Base-by-base conservation (phyloP, 164 flowering plant genomes). In the Sedum album region DNA sequence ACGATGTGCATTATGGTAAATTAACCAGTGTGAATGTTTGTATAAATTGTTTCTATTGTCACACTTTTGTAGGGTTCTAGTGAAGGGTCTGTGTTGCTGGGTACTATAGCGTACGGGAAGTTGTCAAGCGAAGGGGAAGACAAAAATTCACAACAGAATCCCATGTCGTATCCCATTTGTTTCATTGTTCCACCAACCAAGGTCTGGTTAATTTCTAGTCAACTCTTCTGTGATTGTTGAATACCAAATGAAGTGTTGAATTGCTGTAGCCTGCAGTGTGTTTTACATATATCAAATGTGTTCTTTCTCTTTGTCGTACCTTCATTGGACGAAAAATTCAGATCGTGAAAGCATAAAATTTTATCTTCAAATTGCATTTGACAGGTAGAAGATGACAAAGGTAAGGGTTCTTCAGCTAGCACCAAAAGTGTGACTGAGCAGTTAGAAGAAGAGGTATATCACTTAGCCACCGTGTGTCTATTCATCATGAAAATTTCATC, bases 371-470 rank as follows among this genome's bases (percentile, higher is more conserved):
- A 55, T 57, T 26, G 25, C 63, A 31, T 70, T 69, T 73, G 66
- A 66, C 82, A 94, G 98, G 20, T 69, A 69, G 93, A 90, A 38
- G 95, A 88, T 65, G 93, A 88, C 48, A 94, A 88, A 74, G 85
- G 77, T 44, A 89, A 83, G 69, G 74, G 71, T 70, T 77, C 84
- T 60, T 49, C 80, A 65, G 48, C 81, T 41, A 39, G 75, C 71
- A 70, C 69, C n/a, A 86, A 84, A 79, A 78, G 85, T 77, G 81
- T 90, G 31, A 68, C 84, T 26, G 92, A 94, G 70, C 89, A 82
- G 31, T 68, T 91, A 68, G 83, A 83, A 73, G 97, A 91, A 79
- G 92, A 88, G 99, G 99, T 94, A 84, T 14, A 65, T 57, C 33
- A 21, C 65, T 18, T 71, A 23, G 26, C 15, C 38, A 48, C 36